Percentiles rank a stretch among this genome's conserved stretches.
phyloP scores from a whole-genome alignment of 768 basidiomycete genomes.

The Trametes maxima region DNA sequence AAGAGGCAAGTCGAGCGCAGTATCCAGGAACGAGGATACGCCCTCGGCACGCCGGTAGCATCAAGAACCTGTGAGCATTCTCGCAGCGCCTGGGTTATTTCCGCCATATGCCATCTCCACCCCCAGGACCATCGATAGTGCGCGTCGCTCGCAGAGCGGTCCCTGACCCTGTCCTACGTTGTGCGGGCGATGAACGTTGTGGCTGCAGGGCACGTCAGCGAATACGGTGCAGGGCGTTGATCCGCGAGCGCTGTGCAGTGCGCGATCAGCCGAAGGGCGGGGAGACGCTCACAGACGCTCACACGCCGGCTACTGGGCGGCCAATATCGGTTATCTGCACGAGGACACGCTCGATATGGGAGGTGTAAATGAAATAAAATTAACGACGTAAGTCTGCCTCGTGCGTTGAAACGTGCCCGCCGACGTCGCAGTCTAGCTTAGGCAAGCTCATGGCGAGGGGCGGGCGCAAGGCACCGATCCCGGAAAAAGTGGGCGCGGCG shows the following conservation, averaged over 20 bases:
- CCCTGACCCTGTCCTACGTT: not conserved
- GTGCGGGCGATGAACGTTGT: not conserved
- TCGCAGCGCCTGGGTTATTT: not conserved
- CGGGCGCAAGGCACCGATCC: slow-evolving; percentile 3
- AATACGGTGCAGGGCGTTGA: not conserved
- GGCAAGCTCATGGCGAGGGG: not conserved
- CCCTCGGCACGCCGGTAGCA: slow-evolving; percentile 6
- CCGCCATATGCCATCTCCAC: not conserved
- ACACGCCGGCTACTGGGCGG: not conserved
- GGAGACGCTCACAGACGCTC: not conserved
- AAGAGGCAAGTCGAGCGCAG: slow-evolving; percentile 9
- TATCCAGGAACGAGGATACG: not conserved
- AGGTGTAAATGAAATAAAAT: slow-evolving; percentile 9
- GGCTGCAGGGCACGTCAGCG: not conserved
- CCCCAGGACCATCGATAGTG: not conserved
- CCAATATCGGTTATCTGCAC: slow-evolving; percentile 7
- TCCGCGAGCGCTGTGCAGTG: slow-evolving; percentile 2
- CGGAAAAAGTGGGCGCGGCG: not conserved
- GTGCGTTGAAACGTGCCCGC: slow-evolving; percentile 2
- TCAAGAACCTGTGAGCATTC: not conserved
- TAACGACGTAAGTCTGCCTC: slow-evolving; percentile 11
- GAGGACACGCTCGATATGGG: slow-evolving; percentile 1
- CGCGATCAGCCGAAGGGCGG: slow-evolving; percentile 8
- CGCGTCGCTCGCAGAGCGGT: not conserved
- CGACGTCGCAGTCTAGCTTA: slow-evolving; percentile 4